Evolutionary conservation across 2,329 filamentous ascomycete species (phyloP), one percentile per base, ranked within the genome.

Genomic region (Pseudogymnoascus sp.): DNA sequence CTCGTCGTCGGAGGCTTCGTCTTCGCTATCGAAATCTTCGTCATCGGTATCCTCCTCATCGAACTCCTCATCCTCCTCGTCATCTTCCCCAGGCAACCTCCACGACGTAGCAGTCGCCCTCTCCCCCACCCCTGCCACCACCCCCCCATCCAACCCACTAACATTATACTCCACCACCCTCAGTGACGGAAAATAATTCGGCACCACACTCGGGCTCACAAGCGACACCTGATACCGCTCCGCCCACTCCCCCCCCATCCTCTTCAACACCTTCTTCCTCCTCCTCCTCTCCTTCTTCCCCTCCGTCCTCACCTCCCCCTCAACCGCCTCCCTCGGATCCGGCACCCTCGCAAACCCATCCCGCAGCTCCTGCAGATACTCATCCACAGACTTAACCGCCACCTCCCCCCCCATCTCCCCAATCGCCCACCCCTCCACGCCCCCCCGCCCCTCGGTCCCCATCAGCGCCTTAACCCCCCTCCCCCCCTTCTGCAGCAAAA

Each of bases 91-190:
- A 19, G 36, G 36, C 9, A 40, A 40, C 19, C 23, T 8, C 72
- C 71, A 73, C 6, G 66, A 65, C 3, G 59, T 60, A 28, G 63
- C 59, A 2, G 63, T 38, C n/a, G 36, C n/a, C 36, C 8, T 19
- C 36, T 40, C 36, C 36, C 1, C n/a, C 36, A 19, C 36, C 36
- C 9, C 36, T 15, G n/a, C 36, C 6, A n/a, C 36, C n/a, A 40
- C 36, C 6, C 1, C 36, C 3, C n/a, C 36, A 26, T 73, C 69
- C 26, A 74, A 66, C 10, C 72, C 73, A 44, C 81, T 90, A 63
- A 91, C 91, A 73, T 99, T 97, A 79, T 97, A 99, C 71, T 96
- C 91, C 67, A 93, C 80, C n/a, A 99, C 83, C n/a, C 93, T 85
- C 33, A 97, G 76, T 0, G 90, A 92, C 0, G 93, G 95, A 68